Conservation (phyloP, 352 stramenopile genomes). For the Blastocystis sp. region DNA sequence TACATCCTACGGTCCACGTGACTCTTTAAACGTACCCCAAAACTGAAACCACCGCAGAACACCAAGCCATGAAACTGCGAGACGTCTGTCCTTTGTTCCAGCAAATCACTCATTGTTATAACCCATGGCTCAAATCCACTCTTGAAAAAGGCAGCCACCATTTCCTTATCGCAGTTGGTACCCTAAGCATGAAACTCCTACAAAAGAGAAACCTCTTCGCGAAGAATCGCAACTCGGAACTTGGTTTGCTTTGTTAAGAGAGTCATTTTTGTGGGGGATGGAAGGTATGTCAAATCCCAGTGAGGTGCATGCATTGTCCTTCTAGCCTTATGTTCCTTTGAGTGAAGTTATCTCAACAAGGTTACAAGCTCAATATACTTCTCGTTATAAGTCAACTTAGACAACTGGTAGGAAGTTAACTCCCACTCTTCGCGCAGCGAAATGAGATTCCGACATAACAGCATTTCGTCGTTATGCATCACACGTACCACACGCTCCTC, state of each 20-base stretch:
- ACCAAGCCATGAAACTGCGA: constrained; percentile 91
- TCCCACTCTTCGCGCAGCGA: constrained; percentile 93
- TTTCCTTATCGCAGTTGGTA: constrained; percentile 97
- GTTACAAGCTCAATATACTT: constrained; percentile 8
- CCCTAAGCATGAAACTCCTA: constrained; percentile 66
- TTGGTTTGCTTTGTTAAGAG: constrained; percentile 69
- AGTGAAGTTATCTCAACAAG: not conserved
- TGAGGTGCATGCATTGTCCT: constrained; percentile 76
- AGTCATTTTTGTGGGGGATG: constrained; percentile 74
- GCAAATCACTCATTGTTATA: constrained; percentile 90
- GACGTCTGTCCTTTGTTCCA: constrained; percentile 80
- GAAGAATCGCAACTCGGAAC: constrained; percentile 88
- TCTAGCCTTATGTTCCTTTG: constrained; percentile 66
- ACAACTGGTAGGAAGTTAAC: constrained; percentile 83
- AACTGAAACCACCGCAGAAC: constrained; percentile 97
- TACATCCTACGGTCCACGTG: constrained; percentile 73
- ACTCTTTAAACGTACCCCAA: constrained; percentile 69
- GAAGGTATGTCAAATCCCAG: constrained; percentile 66
- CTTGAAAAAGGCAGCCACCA: constrained; percentile 90
- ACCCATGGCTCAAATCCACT: constrained; percentile 96
- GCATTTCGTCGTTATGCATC: not conserved
- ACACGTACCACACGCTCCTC: not conserved
- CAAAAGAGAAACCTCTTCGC: constrained; percentile 78
- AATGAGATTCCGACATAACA: constrained; percentile 70
- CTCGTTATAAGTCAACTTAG: constrained; percentile 6